Conservation (phyloP, 108 stramenopile genomes). For the Parmales sp. region DNA sequence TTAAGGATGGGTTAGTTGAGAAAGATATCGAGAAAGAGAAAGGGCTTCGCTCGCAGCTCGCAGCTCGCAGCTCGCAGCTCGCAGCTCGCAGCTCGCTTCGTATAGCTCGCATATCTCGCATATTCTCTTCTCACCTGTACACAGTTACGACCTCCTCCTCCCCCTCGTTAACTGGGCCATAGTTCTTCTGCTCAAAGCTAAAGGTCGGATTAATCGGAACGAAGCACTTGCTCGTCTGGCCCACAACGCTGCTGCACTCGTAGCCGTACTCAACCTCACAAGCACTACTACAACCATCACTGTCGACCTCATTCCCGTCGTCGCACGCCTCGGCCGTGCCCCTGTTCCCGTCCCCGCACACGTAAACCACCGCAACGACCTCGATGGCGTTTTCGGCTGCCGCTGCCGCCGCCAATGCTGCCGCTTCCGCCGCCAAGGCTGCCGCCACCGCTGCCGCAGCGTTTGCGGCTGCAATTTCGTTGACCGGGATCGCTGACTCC, state of each 20-base stretch:
- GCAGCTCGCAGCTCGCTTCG: too few relatives aligned
- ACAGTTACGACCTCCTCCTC: neutral
- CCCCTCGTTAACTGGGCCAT: neutral
- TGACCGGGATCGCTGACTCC: neutral
- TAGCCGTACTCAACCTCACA: neutral
- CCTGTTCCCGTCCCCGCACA: slow-evolving; percentile 13
- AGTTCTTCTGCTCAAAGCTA: neutral
- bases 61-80: too few relatives aligned
- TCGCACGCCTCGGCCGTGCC: slow-evolving; percentile 9
- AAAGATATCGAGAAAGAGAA: too few relatives aligned
- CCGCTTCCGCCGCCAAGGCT: neutral
- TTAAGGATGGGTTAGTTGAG: too few relatives aligned
- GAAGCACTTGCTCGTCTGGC: neutral
- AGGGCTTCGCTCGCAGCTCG: too few relatives aligned
- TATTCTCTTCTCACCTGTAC: neutral
- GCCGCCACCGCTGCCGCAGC: neutral
- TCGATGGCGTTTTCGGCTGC: slow-evolving; percentile 1
- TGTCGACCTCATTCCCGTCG: neutral
- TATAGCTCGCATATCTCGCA: too few relatives aligned
- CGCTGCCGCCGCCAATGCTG: neutral
- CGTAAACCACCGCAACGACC: neutral
- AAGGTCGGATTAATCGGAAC: neutral
- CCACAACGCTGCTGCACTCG: neutral
- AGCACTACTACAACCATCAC: neutral
- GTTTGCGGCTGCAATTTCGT: neutral